Conservation (phyloP, 805 yeast species). For the Candida khao-thaluensis region DNA sequence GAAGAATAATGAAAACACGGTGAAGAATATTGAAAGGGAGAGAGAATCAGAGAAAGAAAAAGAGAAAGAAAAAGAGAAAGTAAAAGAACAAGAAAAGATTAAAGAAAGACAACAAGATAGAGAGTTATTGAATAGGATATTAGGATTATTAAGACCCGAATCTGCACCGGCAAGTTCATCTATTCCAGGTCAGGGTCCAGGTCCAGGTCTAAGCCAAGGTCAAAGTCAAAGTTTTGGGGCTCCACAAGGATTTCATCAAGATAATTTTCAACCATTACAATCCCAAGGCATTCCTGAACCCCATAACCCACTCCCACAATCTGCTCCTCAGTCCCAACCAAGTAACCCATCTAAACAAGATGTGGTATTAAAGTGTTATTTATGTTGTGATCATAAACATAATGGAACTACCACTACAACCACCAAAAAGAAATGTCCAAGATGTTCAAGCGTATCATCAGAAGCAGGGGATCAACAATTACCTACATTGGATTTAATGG, state of each 20-base stretch:
- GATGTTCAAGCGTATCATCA: constrained; percentile 15
- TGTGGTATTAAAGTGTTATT: constrained; percentile 18
- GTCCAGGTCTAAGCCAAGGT: background rate
- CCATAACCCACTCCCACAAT: constrained; percentile 1
- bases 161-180: background rate
- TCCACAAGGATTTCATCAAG: background rate
- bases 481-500: constrained; percentile 27
- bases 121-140: constrained; percentile 3
- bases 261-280: background rate
- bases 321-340: background rate
- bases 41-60: constrained; percentile 5
- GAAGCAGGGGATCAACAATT: constrained; percentile 5
- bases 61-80: background rate
- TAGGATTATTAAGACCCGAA: constrained; percentile 6
- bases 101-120: constrained; percentile 1
- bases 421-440: constrained; percentile 14
- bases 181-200: background rate
- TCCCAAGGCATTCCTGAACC: background rate
- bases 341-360: constrained; percentile 4
- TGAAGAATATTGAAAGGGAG: background rate
- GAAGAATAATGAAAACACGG: constrained; percentile 3
- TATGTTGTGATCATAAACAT: constrained; percentile 14
- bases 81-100: background rate
- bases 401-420: background rate
- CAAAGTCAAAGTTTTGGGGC: background rate